phyloP scores from a whole-genome alignment of 805 yeast genomes.

The Candida insectorum region DNA sequence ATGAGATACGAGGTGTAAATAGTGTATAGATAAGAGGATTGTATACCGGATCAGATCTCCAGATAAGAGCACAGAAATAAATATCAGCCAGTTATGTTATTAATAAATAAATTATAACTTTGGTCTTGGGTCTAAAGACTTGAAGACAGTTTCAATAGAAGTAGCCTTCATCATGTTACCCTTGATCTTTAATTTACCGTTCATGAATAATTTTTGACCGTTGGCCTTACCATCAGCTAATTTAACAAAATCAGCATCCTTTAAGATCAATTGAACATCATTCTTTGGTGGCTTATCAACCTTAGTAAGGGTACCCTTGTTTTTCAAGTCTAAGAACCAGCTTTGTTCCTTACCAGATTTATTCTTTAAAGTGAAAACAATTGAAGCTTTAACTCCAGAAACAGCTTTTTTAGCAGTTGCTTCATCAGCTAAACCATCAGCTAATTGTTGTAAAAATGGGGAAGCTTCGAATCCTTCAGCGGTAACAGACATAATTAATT shows the following conservation, averaged over 20 bases:
- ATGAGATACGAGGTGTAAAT: slow-evolving; percentile 1
- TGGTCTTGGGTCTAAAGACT: slow-evolving; percentile 43
- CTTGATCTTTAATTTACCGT: slow-evolving; percentile 80
- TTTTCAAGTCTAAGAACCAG: slow-evolving; percentile 69
- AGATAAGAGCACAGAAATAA: no score
- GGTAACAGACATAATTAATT: slow-evolving; percentile 19
- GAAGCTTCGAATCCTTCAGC: slow-evolving; percentile 45
- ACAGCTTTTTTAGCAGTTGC: slow-evolving; percentile 37
- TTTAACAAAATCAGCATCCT: slow-evolving; percentile 67
- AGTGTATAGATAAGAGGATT: no score
- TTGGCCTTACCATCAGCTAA: slow-evolving; percentile 76
- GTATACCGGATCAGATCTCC: no score
- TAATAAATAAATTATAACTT: slow-evolving; percentile 29
- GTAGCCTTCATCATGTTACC: slow-evolving; percentile 92
- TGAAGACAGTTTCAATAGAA: slow-evolving; percentile 65
- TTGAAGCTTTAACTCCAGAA: slow-evolving; percentile 53
- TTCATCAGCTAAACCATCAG: slow-evolving; percentile 35
- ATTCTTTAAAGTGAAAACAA: slow-evolving; percentile 66
- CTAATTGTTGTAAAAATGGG: slow-evolving; percentile 36
- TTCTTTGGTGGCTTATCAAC: slow-evolving; percentile 45
- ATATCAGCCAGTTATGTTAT: no score
- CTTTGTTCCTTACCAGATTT: slow-evolving; percentile 54
- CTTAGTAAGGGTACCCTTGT: slow-evolving; percentile 45
- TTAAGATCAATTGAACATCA: slow-evolving; percentile 64
- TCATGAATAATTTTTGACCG: slow-evolving; percentile 81